Percentiles rank a stretch among this genome's conserved stretches.
phyloP scores from a whole-genome alignment of 257 asterid species.

The Paulownia fortunei region DNA sequence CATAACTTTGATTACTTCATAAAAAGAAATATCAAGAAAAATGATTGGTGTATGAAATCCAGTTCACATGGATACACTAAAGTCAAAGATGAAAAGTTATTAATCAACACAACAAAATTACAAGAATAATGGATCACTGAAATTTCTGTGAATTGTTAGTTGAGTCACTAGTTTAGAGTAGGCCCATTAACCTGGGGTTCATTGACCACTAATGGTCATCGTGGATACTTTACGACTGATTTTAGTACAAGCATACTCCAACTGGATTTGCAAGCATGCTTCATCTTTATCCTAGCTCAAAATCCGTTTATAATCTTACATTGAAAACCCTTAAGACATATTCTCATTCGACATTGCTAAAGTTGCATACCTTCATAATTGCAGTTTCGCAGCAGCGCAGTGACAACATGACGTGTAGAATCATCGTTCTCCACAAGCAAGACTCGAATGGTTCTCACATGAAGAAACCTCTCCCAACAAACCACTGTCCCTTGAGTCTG shows the following conservation, averaged over 20 bases:
- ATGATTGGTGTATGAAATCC: not conserved
- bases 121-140: not conserved
- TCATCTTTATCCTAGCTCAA: constrained; percentile 1
- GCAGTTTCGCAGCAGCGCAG: constrained; percentile 92
- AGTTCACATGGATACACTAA: not conserved
- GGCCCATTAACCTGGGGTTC: not conserved
- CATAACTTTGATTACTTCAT: not conserved
- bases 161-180: not conserved
- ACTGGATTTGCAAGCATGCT: constrained; percentile 17
- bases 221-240: not conserved
- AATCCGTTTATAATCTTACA: not conserved
- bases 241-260: not conserved
- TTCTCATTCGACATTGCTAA: constrained; percentile 6
- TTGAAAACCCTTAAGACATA: constrained; percentile 11
- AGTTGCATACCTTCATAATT: constrained; percentile 73
- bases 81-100: not conserved
- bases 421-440: constrained; percentile 88
- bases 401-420: constrained; percentile 82
- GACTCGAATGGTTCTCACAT: constrained; percentile 79
- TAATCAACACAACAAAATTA: not conserved
- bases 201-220: not conserved
- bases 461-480: constrained; percentile 90
- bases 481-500: constrained; percentile 53
- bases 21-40: not conserved
- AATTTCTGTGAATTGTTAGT: not conserved